Conservation (phyloP, 192 early-diverging fungal genomes). For the Lobosporangium transversale region DNA sequence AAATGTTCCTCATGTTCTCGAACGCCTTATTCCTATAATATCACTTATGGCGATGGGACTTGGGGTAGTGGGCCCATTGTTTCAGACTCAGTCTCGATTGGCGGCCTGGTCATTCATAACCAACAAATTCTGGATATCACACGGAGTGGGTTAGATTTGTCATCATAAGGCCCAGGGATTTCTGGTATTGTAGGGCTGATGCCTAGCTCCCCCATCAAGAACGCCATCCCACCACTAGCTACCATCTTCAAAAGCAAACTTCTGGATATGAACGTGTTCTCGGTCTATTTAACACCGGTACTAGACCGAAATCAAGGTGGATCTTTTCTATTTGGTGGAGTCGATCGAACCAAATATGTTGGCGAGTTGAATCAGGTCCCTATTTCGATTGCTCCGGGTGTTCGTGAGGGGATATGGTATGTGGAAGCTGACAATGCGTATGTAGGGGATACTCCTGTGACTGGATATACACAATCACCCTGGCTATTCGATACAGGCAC, state of each 20-base stretch:
- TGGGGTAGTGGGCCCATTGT: constrained; percentile 51
- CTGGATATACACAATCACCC: constrained; percentile 37
- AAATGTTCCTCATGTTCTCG: constrained; percentile 41
- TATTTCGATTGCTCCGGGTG: constrained; percentile 5
- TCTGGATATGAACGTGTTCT: constrained; percentile 45
- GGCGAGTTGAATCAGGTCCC: constrained; percentile 34
- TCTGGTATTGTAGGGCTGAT: constrained; percentile 44
- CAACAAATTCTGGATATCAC: constrained; percentile 51
- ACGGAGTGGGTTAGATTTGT: constrained; percentile 31
- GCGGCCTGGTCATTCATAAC: constrained; percentile 37
- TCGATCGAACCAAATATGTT: constrained; percentile 30
- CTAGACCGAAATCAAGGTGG: constrained; percentile 24
- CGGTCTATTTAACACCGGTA: constrained; percentile 25
- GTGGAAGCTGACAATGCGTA: constrained; percentile 29
- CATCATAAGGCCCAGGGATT: constrained; percentile 23
- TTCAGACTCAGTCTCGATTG: constrained; percentile 35
- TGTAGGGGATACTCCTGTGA: constrained; percentile 1
- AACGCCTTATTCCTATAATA: constrained; percentile 46
- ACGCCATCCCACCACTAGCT: constrained; percentile 34
- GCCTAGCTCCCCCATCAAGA: constrained; percentile 37
- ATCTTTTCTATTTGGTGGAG: constrained; percentile 45
- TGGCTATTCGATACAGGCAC: constrained; percentile 52
- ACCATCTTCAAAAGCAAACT: constrained; percentile 38
- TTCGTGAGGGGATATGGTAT: constrained; percentile 43
- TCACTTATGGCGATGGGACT: constrained; percentile 51